Percentiles rank a stretch among this genome's conserved stretches.
phyloP scores from a whole-genome alignment of 228 moss, liverwort and hornwort genomes.

The Sphagnum magellanicum region DNA sequence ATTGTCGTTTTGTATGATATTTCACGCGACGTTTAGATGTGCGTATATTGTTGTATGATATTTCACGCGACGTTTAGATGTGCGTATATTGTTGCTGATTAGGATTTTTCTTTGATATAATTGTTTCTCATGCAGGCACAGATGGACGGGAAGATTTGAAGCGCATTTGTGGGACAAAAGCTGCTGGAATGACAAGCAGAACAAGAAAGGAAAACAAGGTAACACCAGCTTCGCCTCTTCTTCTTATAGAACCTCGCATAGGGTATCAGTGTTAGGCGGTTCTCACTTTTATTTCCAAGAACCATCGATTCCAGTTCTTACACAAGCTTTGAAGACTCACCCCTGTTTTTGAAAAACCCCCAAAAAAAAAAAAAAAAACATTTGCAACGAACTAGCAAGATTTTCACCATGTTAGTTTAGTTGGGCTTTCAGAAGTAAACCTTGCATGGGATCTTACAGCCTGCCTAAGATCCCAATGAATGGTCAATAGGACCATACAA shows the following conservation, averaged over 20 bases:
- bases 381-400: not conserved
- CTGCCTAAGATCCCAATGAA: too few relatives aligned
- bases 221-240: not conserved
- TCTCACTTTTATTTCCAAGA: not conserved
- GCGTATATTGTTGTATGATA: not conserved
- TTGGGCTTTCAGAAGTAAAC: not conserved
- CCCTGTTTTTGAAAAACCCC: not conserved
- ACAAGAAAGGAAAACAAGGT: constrained; percentile 65
- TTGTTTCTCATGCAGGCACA: constrained; percentile 14
- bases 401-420: not conserved
- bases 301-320: not conserved
- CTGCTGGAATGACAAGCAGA: constrained; percentile 37
- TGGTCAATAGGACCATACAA: not conserved
- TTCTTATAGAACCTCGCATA: too few relatives aligned
- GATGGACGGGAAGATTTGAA: constrained; percentile 36
- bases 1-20: not conserved
- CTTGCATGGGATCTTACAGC: not conserved
- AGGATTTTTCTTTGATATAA: too few relatives aligned
- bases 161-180: constrained; percentile 76
- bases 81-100: not conserved
- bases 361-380: not conserved
- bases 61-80: not conserved
- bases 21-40: not conserved
- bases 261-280: not conserved
- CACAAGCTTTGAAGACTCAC: not conserved